These are phyloP conservation scores for Fraxinus platypoda DNA, from an alignment of 305 asterid genomes.

Conservation along the genomic window DNA sequence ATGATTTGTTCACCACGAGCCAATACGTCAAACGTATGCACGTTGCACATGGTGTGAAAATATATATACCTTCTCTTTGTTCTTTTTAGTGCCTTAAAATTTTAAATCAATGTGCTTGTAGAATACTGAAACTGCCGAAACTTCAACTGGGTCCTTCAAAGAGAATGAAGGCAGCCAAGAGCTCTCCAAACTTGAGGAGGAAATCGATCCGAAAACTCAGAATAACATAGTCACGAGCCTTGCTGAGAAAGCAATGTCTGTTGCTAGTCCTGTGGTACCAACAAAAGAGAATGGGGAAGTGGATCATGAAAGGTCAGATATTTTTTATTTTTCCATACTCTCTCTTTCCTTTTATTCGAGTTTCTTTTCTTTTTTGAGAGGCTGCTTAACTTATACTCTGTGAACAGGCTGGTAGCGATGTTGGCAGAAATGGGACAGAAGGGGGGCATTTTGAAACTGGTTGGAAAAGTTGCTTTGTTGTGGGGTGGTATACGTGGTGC, in stretches of 20 bases:
- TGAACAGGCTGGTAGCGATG: constrained; percentile 74
- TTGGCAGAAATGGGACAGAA: constrained; percentile 87
- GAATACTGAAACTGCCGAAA: constrained; percentile 44
- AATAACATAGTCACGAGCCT: constrained; percentile 67
- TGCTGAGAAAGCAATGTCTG: constrained; percentile 95
- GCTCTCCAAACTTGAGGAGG: constrained; percentile 35
- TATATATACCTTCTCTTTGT: constrained; percentile 11
- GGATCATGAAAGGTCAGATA: constrained; percentile 83
- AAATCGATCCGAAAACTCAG: constrained; percentile 40
- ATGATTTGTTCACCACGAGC: constrained; percentile 10
- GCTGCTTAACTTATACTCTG: constrained; percentile 32
- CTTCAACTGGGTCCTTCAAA: constrained; percentile 35
- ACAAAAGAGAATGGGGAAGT: constrained; percentile 80
- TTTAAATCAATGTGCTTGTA: constrained; percentile 37
- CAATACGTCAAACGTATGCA: constrained; percentile 14
- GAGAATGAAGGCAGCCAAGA: constrained; percentile 38
- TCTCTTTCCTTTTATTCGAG: not conserved
- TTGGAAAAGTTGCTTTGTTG: constrained; percentile 81
- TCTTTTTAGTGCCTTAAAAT: constrained; percentile 20
- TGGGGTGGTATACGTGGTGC: constrained; percentile 99
- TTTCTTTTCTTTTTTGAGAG: constrained; percentile 19
- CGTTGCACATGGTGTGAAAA: constrained; percentile 9
- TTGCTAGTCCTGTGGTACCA: constrained; percentile 95
- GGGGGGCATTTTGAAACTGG: constrained; percentile 76
- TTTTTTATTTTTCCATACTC: not conserved